Evolutionary conservation across 306 rosid species (phyloP).

Genomic region (Cucurbita moschata): DNA sequence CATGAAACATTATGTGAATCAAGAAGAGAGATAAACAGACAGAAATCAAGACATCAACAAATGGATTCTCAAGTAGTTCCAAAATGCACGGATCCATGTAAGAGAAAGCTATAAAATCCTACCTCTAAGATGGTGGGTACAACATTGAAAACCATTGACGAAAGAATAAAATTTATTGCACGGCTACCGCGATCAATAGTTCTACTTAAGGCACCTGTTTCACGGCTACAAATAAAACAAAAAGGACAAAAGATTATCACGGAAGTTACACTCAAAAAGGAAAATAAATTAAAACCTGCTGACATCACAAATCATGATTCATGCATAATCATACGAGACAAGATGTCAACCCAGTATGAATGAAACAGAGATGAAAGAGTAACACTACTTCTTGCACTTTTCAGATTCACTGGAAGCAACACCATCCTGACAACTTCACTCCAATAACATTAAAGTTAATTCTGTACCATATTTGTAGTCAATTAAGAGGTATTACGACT

Average conservation of each 20-base stretch:
- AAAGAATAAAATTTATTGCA: slow-evolving; percentile 85
- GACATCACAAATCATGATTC: background rate
- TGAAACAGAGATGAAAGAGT: too few species aligned
- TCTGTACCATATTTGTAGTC: too few species aligned
- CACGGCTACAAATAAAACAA: slow-evolving; percentile 47
- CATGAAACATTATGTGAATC: background rate
- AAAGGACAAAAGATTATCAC: slow-evolving; percentile 1
- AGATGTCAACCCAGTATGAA: too few species aligned
- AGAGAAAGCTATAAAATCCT: slow-evolving; percentile 9
- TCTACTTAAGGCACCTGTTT: slow-evolving; percentile 90
- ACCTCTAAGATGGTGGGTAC: slow-evolving; percentile 97
- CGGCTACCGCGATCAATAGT: slow-evolving; percentile 98
- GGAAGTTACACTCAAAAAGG: background rate
- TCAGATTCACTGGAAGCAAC: too few species aligned
- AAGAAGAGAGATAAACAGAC: background rate
- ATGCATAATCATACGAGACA: too few species aligned
- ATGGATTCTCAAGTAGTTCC: background rate
- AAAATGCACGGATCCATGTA: background rate
- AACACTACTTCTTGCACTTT: too few species aligned
- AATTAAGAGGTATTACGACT: too few species aligned
- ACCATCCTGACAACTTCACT: too few species aligned
- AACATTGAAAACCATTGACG: slow-evolving; percentile 90
- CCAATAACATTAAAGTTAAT: too few species aligned
- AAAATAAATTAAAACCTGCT: background rate
- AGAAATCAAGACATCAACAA: background rate